phyloP scores from a whole-genome alignment of 768 basidiomycete species.

The Auriscalpium microsporum region DNA sequence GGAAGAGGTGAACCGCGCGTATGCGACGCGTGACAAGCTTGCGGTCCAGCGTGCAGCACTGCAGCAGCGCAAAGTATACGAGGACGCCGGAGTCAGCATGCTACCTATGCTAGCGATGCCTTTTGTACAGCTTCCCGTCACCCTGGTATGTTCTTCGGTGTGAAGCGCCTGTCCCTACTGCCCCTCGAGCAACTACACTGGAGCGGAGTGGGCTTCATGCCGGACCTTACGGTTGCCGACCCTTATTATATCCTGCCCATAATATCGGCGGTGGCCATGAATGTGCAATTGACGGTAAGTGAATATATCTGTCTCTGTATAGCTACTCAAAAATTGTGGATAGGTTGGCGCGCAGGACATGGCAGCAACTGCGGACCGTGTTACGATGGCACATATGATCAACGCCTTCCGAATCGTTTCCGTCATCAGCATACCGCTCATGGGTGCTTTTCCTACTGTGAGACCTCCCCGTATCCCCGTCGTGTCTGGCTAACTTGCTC shows the following conservation, averaged over 20 bases:
- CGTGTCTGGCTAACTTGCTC: neutral
- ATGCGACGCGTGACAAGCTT: slow-evolving; percentile 28
- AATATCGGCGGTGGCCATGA: slow-evolving; percentile 47
- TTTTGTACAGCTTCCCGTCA: slow-evolving; percentile 66
- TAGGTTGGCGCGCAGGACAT: slow-evolving; percentile 50
- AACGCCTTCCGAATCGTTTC: slow-evolving; percentile 28
- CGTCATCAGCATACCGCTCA: slow-evolving; percentile 40
- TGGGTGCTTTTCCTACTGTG: slow-evolving; percentile 59
- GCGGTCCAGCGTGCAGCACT: slow-evolving; percentile 35
- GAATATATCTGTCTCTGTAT: neutral
- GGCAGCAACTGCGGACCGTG: slow-evolving; percentile 6
- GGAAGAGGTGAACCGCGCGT: slow-evolving; percentile 33
- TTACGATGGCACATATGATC: slow-evolving; percentile 12
- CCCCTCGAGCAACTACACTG: slow-evolving; percentile 68
- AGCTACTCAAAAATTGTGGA: slow-evolving; percentile 15
- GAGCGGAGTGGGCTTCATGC: slow-evolving; percentile 67
- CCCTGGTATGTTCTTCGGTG: slow-evolving; percentile 75
- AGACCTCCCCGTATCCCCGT: slow-evolving; percentile 20
- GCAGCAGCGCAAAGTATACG: slow-evolving; percentile 45
- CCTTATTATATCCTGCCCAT: slow-evolving; percentile 70
- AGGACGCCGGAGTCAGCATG: slow-evolving; percentile 58
- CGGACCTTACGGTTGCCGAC: slow-evolving; percentile 72
- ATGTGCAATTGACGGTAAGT: slow-evolving; percentile 62
- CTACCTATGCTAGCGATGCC: slow-evolving; percentile 44
- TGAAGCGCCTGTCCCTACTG: slow-evolving; percentile 60